Base-by-base conservation (phyloP, 139 green algal species). In the Tetraselmis chui region DNA sequence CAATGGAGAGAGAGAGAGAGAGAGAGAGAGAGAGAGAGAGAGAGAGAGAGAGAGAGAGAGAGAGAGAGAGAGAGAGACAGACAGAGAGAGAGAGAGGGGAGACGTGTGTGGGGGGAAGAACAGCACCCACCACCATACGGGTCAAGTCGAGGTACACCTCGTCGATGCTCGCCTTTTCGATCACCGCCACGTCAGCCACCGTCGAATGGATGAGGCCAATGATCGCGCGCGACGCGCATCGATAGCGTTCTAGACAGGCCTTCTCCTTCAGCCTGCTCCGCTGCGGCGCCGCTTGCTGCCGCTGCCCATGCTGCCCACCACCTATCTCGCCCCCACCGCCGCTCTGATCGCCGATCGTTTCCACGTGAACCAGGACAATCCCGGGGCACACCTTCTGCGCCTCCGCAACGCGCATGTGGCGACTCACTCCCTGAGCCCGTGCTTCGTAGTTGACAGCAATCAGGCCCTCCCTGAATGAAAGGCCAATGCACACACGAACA, bases 61-160 rank as follows among this genome's bases (percentile, higher is more conserved):
- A n/a, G n/a, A n/a, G n/a, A n/a, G n/a, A n/a, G n/a, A n/a, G n/a
- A n/a, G n/a, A n/a, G n/a, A n/a, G n/a, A n/a, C n/a, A n/a, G n/a
- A n/a, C n/a, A n/a, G n/a, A n/a, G n/a, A n/a, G n/a, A n/a, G n/a
- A n/a, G n/a, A n/a, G n/a, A n/a, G n/a, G n/a, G n/a, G n/a, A n/a
- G n/a, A n/a, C n/a, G n/a, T n/a, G 45, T 67, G 45, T 5, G 74
- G 74, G 26, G 26, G 26, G 74, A 2, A 25, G n/a, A 25, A 25
- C 2, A 2, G 74, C 2, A 25, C 74, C 23, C 79, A 31, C 78
- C 45, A 89, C 86, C 45, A 31, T 24, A 5, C 31, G 27, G 0
- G 95, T 97, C 11, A 97, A 78, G 83, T 98, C 96, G 22, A 98
- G 81, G 85, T 96, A 98, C 0, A 92, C 92, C 83, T 99, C 96